Base-by-base conservation (phyloP, 1,139 yeast species). In the Williopsis jadinii region DNA sequence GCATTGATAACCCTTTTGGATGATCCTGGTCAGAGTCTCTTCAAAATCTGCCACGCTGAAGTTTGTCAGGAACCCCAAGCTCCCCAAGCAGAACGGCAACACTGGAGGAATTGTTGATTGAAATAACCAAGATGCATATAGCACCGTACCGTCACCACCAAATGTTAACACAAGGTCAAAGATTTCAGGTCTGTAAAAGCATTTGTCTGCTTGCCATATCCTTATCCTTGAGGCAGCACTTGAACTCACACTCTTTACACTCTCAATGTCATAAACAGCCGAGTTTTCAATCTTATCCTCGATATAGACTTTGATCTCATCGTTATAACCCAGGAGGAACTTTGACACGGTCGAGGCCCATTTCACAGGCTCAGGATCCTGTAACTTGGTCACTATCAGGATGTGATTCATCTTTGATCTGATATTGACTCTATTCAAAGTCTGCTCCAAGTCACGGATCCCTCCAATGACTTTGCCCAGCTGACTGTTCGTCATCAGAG, bases 71-170 rank as follows among this genome's bases (percentile, higher is more conserved):
- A 87, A 87, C 11, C 96, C 95, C 15, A 87, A 66, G 3, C 92
- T 81, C 1, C 96, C 96, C 61, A 86, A 63, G 3, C 92, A 80
- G 58, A 85, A 87, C 39, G 90, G 76, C 34, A 87, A 63, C 2
- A 87, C 85, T 0, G 96, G 96, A 0, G 96, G 95, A 4, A 85
- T 95, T 28, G 71, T 67, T 19, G 73, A 71, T 61, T 84, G 88
- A 51, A 73, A 73, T 11, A 73, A 54, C 69, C 76, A 70, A 31
- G 75, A 68, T 42, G 85, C 77, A 59, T 80, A 86, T 28, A 87
- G 64, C 38, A 86, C 88, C 0, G 96, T 87, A 3, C 95, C 96
- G 58, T 87, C 96, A 4, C 96, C 96, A 15, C 96, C 96, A 35
- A 86, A 59, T 0, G 83, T 73, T 27, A 78, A 71, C 8, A 80